These are phyloP conservation scores for Moringa oleifera DNA, from an alignment of 345 rosid genomes.

Conservation along the genomic window DNA sequence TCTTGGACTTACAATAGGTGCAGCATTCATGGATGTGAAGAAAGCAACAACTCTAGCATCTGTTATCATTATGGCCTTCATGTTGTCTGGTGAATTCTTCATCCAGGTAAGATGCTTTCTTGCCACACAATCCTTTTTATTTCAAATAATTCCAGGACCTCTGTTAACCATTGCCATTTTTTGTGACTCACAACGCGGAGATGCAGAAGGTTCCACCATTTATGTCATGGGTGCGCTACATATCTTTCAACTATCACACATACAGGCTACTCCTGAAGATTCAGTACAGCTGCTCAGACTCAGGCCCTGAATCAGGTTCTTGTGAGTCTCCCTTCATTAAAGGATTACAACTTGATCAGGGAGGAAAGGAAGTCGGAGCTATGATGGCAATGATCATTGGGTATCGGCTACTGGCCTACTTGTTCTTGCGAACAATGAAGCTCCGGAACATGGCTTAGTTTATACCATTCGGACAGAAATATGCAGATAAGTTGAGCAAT, in stretches of 20 bases:
- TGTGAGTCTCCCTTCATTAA: conserved; percentile 10
- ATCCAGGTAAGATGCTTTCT: conserved; percentile 18
- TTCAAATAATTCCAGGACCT: too few species aligned
- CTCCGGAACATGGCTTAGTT: conserved; percentile 12
- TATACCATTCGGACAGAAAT: not conserved
- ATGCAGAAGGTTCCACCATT: conserved; percentile 29
- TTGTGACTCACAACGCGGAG: not conserved
- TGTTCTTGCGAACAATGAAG: conserved; percentile 23
- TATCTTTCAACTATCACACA: conserved; percentile 29
- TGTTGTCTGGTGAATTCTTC: conserved; percentile 34
- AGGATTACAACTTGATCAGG: conserved; percentile 13
- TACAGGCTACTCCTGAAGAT: conserved; percentile 24
- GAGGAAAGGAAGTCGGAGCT: conserved; percentile 19
- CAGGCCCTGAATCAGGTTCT: conserved; percentile 4
- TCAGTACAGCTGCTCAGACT: conserved; percentile 16
- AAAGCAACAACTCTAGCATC: conserved; percentile 30
- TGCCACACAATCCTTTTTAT: too few species aligned
- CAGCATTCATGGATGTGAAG: conserved; percentile 33
- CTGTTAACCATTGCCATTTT: not conserved
- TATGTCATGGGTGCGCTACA: conserved; percentile 29
- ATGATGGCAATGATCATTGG: conserved; percentile 25
- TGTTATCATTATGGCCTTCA: conserved; percentile 26
- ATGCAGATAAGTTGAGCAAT: not conserved
- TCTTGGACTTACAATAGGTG: conserved; percentile 30
- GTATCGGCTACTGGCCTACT: conserved; percentile 27